A percentile compares a stretch with the other conserved stretches of the same genome.
Evolutionary conservation across 1,139 yeast genomes (phyloP).

Genomic region (Spathaspora sp.): DNA sequence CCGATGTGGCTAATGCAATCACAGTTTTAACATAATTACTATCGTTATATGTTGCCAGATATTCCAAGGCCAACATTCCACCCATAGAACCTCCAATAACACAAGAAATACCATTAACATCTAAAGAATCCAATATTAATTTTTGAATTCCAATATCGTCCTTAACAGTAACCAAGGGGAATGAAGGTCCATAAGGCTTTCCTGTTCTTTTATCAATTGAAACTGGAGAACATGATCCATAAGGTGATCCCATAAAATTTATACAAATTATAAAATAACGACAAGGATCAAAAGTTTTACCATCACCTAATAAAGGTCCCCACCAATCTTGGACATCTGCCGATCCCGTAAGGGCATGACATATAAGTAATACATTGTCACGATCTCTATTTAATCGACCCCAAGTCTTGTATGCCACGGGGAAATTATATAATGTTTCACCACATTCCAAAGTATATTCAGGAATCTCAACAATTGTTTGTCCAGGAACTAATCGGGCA

Average conservation of each 20-base stretch:
- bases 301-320: constrained; percentile 92
- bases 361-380: constrained; percentile 79
- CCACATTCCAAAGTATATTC: constrained; percentile 79
- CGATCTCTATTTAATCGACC: constrained; percentile 68
- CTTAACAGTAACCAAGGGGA: constrained; percentile 87
- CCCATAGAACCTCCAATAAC: constrained; percentile 99
- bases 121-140: constrained; percentile 69
- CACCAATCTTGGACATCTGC: constrained; percentile 97
- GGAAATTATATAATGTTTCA: constrained; percentile 67
- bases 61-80: constrained; percentile 95
- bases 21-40: constrained; percentile 65
- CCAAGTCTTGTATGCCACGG: constrained; percentile 96
- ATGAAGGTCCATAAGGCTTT: constrained; percentile 85
- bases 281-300: constrained; percentile 86
- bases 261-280: constrained; percentile 83
- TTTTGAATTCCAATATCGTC: constrained; percentile 88
- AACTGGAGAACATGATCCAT: constrained; percentile 92
- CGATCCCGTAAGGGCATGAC: constrained; percentile 95
- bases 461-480: constrained; percentile 80
- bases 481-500: constrained; percentile 72
- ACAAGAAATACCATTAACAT: constrained; percentile 73
- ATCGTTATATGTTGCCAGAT: constrained; percentile 68
- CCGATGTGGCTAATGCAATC: constrained; percentile 90
- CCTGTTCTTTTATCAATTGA: constrained; percentile 73
- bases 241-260: constrained; percentile 92